These are phyloP conservation scores for Fomitiporia mediterranea DNA, from an alignment of 1,284 basidiomycete species.

Conservation along the genomic window DNA sequence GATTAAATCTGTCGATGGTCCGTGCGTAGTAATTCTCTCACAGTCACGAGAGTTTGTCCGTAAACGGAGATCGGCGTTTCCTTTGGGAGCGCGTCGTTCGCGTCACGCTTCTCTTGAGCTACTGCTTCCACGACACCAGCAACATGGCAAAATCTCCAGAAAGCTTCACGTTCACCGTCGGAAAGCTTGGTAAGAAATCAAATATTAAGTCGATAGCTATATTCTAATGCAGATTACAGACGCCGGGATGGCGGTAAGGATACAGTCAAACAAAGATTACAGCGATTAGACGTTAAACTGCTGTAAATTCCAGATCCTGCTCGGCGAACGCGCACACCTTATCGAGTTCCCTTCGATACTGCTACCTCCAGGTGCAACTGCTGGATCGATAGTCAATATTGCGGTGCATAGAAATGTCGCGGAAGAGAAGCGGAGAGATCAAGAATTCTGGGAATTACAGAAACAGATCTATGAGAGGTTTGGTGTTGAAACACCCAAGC, in stretches of 20 bases:
- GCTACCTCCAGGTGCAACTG: conserved; percentile 82
- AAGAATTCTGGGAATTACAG: conserved; percentile 81
- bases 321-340: conserved; percentile 87
- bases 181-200: conserved; percentile 56
- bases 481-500: conserved; percentile 61
- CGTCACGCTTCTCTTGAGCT: not conserved
- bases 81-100: not conserved
- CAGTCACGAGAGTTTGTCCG: not conserved
- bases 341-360: conserved; percentile 95
- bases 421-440: conserved; percentile 78
- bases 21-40: conserved; percentile 11
- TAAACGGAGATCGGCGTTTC: conserved; percentile 3
- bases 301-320: conserved; percentile 63
- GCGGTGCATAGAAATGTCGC: conserved; percentile 79
- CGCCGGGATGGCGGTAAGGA: conserved; percentile 73
- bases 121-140: not conserved
- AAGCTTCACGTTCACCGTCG: conserved; percentile 65
- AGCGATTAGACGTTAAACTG: not conserved
- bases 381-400: conserved; percentile 96
- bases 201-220: conserved; percentile 2
- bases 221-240: conserved; percentile 38
- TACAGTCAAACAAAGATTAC: not conserved
- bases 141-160: conserved; percentile 29
- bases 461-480: conserved; percentile 72
- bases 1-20: conserved; percentile 16